A percentile compares a stretch with the other conserved stretches of the same genome.
Evolutionary conservation across 2,329 filamentous ascomycete genomes (phyloP).

Genomic region (Lachnellula hyalina): DNA sequence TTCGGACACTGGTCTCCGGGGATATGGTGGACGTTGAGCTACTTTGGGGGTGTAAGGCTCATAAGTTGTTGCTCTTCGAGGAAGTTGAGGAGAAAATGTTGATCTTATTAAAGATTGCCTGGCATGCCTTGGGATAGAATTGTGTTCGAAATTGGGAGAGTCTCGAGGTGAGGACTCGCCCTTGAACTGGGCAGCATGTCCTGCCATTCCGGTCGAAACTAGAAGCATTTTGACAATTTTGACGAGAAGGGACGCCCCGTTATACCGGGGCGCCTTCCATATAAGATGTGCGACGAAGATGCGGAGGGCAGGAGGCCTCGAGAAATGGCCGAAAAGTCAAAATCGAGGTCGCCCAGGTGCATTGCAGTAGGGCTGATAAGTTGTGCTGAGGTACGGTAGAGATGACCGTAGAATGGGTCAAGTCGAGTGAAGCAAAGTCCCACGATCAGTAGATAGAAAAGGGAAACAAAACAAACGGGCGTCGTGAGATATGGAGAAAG

Average conservation of each 20-base stretch:
- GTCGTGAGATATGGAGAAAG: not conserved
- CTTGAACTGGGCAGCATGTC: conserved; percentile 23
- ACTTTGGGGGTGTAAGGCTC: conserved; percentile 16
- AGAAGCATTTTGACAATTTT: conserved; percentile 27
- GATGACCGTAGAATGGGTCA: not conserved
- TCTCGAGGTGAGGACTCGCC: conserved; percentile 16
- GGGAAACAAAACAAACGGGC: not conserved
- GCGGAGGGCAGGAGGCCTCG: not conserved
- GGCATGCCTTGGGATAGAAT: conserved; percentile 14
- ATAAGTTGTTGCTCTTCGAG: conserved; percentile 21
- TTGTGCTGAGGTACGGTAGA: conserved; percentile 12
- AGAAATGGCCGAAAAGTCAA: not conserved
- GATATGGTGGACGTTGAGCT: conserved; percentile 5
- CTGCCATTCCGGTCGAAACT: conserved; percentile 23
- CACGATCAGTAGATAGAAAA: conserved; percentile 2
- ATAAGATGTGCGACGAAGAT: not conserved
- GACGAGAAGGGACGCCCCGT: conserved; percentile 18
- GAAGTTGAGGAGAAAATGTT: conserved; percentile 27
- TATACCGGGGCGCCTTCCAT: conserved; percentile 16
- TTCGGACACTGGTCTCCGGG: conserved; percentile 25
- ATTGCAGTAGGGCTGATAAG: conserved; percentile 9
- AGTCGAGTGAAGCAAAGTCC: not conserved
- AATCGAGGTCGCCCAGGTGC: not conserved
- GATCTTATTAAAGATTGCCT: conserved; percentile 23
- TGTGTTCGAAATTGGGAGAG: conserved; percentile 11